phyloP scores from a whole-genome alignment of 768 basidiomycete species.

The Xerocomus potaroensis region DNA sequence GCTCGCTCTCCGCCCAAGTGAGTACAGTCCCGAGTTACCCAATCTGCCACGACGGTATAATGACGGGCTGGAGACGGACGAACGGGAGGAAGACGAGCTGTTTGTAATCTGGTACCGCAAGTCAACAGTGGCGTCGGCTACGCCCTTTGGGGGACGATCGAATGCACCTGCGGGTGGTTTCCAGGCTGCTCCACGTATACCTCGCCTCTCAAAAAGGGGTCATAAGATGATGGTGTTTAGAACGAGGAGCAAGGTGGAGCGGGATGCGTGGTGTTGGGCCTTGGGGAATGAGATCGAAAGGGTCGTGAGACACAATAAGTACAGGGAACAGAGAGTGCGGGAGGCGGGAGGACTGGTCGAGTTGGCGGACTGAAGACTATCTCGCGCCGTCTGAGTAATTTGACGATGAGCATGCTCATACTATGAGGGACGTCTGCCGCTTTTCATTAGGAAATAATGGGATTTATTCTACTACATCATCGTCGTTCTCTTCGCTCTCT shows the following conservation, averaged over 20 bases:
- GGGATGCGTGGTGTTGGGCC: slow-evolving; percentile 95
- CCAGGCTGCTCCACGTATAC: slow-evolving; percentile 33
- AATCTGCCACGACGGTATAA: slow-evolving; percentile 70
- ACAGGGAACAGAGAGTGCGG: slow-evolving; percentile 63
- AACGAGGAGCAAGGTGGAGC: slow-evolving; percentile 78
- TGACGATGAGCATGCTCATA: slow-evolving; percentile 1
- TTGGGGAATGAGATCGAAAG: slow-evolving; percentile 88
- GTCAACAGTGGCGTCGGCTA: slow-evolving; percentile 18
- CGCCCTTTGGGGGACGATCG: slow-evolving; percentile 2
- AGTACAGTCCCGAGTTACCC: slow-evolving; percentile 52
- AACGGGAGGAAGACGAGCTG: slow-evolving; percentile 82
- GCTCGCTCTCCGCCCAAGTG: slow-evolving; percentile 56
- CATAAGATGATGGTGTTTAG: slow-evolving; percentile 62
- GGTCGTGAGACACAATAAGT: slow-evolving; percentile 54
- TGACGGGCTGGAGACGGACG: slow-evolving; percentile 86
- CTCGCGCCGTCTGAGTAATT: background rate
- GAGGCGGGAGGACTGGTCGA: slow-evolving; percentile 56
- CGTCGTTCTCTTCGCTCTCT: slow-evolving; percentile 32
- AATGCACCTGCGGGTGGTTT: slow-evolving; percentile 19
- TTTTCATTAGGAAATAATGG: background rate
- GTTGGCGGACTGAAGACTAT: slow-evolving; percentile 14
- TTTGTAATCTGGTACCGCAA: slow-evolving; percentile 76
- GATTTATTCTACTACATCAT: slow-evolving; percentile 53
- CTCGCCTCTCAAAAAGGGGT: slow-evolving; percentile 47
- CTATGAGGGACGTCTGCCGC: slow-evolving; percentile 10